These are phyloP conservation scores for Wickerhamiella slavikovae DNA, from an alignment of 805 yeast species.

Conservation along the genomic window DNA sequence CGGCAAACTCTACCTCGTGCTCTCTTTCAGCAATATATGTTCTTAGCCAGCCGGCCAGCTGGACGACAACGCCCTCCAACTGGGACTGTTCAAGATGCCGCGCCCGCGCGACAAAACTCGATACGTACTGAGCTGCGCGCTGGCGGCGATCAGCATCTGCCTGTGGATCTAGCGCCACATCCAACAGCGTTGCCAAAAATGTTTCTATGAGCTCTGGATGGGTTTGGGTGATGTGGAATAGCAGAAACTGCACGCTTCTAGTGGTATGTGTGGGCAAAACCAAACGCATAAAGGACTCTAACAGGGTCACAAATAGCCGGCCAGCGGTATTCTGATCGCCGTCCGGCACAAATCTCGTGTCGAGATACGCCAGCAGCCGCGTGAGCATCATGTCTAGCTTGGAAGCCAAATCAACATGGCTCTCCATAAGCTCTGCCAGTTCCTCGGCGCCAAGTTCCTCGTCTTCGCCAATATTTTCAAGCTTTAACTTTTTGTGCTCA, in stretches of 20 bases:
- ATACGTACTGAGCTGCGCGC: conserved; percentile 78
- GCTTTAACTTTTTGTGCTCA: conserved; percentile 5
- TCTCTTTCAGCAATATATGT: conserved; percentile 72
- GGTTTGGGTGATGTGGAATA: conserved; percentile 65
- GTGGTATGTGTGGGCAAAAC: conserved; percentile 85
- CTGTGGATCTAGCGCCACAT: conserved; percentile 51
- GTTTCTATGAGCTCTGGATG: conserved; percentile 72
- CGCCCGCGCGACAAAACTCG: conserved; percentile 81
- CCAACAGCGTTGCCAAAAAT: conserved; percentile 60
- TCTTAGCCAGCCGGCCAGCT: conserved; percentile 65
- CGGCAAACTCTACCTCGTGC: conserved; percentile 44
- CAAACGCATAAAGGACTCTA: conserved; percentile 60
- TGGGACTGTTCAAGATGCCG: conserved; percentile 49
- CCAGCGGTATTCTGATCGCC: conserved; percentile 62
- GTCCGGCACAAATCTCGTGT: conserved; percentile 26
- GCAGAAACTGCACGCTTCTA: conserved; percentile 62
- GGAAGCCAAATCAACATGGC: conserved; percentile 29
- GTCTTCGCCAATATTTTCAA: conserved; percentile 5
- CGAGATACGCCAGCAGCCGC: conserved; percentile 32
- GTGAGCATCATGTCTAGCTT: conserved; percentile 57
- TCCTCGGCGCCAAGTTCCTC: conserved; percentile 17
- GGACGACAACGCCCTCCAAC: conserved; percentile 61
- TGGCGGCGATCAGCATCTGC: conserved; percentile 58
- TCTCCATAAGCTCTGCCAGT: conserved; percentile 27
- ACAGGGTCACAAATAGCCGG: conserved; percentile 46